Conservation (phyloP, 2,329 filamentous ascomycete genomes). For the Amauroascus verrucosus region DNA sequence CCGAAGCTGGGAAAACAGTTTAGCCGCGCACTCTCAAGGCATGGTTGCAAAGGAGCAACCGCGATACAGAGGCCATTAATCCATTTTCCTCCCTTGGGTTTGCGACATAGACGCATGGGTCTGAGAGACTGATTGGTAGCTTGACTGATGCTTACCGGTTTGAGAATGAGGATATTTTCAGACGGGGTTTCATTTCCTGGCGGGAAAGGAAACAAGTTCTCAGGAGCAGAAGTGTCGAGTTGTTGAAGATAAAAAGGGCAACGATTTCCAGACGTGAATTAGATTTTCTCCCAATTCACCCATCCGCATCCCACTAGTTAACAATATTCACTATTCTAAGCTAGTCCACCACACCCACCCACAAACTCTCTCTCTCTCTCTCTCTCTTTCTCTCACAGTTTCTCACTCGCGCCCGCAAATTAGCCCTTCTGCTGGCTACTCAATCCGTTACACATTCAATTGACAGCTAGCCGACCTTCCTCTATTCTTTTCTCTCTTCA, state of each 20-base stretch:
- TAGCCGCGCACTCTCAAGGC: constrained; percentile 7
- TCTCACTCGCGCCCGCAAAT: neutral
- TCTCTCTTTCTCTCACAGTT: neutral
- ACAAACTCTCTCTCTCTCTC: too few species aligned
- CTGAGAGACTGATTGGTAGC: neutral
- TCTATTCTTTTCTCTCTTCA: neutral
- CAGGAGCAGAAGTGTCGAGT: neutral
- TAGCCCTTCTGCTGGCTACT: neutral
- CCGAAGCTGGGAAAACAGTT: neutral
- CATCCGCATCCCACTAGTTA: neutral
- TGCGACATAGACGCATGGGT: constrained; percentile 2
- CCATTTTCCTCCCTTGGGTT: neutral
- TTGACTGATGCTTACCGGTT: neutral
- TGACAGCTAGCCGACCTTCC: neutral
- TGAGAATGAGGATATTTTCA: constrained; percentile 1
- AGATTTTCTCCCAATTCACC: neutral
- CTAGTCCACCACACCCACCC: too few species aligned
- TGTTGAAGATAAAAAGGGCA: constrained; percentile 7
- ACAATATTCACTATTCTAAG: too few species aligned
- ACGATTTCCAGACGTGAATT: neutral
- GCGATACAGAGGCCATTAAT: neutral
- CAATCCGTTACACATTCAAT: neutral
- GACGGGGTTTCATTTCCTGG: neutral
- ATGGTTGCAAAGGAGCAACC: constrained; percentile 1
- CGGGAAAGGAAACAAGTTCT: constrained; percentile 4